These are phyloP conservation scores for Nakataea oryzae DNA, from an alignment of 2,329 filamentous ascomycete genomes.

Conservation along the genomic window DNA sequence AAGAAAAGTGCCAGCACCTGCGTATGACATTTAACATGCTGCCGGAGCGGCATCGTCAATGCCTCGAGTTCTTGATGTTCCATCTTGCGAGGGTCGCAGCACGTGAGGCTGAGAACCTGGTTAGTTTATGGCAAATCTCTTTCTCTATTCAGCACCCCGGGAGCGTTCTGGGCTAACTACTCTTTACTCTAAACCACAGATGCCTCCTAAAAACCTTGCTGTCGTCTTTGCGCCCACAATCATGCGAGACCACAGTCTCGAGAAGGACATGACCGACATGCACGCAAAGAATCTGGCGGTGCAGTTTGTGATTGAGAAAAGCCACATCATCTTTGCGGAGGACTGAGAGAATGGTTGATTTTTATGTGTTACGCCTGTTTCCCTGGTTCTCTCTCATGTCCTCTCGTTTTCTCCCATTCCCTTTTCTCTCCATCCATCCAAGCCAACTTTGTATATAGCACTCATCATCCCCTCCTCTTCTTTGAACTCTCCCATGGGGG, in stretches of 20 bases:
- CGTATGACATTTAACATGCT: conserved; percentile 66
- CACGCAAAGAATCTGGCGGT: conserved; percentile 85
- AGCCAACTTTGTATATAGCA: not conserved
- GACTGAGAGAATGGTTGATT: conserved; percentile 9
- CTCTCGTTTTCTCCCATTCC: not conserved
- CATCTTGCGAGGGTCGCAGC: conserved; percentile 81
- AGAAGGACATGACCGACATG: conserved; percentile 94
- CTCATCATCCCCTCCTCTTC: not conserved
- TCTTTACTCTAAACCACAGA: conserved; percentile 35
- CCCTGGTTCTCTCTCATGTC: not conserved
- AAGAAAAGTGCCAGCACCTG: conserved; percentile 61
- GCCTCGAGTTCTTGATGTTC: conserved; percentile 87
- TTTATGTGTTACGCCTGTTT: not conserved
- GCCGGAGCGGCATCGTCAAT: conserved; percentile 76
- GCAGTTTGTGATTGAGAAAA: conserved; percentile 88
- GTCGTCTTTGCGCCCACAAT: conserved; percentile 98
- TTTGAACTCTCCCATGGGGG: not conserved
- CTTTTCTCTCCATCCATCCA: not conserved
- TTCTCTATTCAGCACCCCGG: not conserved
- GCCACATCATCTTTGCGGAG: conserved; percentile 65
- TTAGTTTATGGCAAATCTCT: conserved; percentile 27
- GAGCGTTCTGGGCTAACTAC: conserved; percentile 5
- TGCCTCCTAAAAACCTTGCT: conserved; percentile 92
- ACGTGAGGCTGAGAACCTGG: conserved; percentile 74
- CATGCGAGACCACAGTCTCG: conserved; percentile 81